Evolutionary conservation across 2,329 filamentous ascomycete genomes (phyloP), one percentile per base, ranked within the genome.

Genomic region (Aspergillus sp.): DNA sequence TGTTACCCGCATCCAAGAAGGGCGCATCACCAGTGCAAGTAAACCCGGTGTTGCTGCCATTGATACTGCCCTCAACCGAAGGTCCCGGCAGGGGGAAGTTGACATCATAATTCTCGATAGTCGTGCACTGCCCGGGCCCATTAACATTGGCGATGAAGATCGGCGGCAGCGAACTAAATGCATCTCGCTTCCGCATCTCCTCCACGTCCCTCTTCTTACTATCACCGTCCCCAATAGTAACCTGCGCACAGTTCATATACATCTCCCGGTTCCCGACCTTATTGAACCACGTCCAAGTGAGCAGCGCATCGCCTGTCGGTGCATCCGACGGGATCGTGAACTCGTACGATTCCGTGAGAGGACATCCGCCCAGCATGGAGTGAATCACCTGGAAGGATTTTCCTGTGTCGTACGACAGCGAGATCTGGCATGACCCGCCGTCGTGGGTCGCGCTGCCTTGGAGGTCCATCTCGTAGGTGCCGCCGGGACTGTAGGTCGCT

Each of bases 211-310:
- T 47, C 36, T 57, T 51, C 2, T 48, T 32, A 17, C 7, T 23
- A 7, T 41, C 23, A 10, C 25, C 25, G 25, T 72, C 73, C 2
- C 76, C 71, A 38, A 92, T 87, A 63, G 84, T 86, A 67, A 93
- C 84, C 54, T 84, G 81, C 7, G 90, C 90, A 71, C 91, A 95
- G 78, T 92, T 91, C 88, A 92, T 92, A 83, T 95, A 95, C 85
- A 90, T 90, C 74, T 94, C 90, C 51, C 90, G 84, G 77, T 92
- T 92, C 25, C 90, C 90, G 42, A 89, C 76, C 65, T 86, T 80
- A 80, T 92, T 92, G 78, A 90, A 88, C 88, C 88, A 91, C 25
- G 86, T 87, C 91, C 91, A 94, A 39, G 87, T 86, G 54, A 93
- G 84, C 48, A 93, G 74, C 59, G 86, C 88, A 36, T 87, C 69